Conservation (phyloP, 1,284 basidiomycete genomes). For the Sanghuangporus weigelae region DNA sequence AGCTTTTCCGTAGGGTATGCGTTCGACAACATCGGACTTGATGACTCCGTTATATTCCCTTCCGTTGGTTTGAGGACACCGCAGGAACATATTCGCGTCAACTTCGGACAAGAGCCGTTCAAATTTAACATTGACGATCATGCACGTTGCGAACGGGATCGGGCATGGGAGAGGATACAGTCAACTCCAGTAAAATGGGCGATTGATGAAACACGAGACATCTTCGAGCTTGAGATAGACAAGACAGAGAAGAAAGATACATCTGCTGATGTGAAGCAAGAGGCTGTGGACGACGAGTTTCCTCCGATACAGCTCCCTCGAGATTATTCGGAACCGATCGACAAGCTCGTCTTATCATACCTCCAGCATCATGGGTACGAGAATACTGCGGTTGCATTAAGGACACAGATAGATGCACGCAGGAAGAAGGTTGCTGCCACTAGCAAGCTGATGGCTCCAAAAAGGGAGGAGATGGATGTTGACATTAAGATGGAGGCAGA, state of each 20-base stretch:
- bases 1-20: slow-evolving; percentile 44
- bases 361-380: slow-evolving; percentile 77
- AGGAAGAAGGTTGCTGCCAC: slow-evolving; percentile 20
- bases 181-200: slow-evolving; percentile 38
- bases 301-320: slow-evolving; percentile 14
- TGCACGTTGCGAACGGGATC: slow-evolving; percentile 59
- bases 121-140: slow-evolving; percentile 83
- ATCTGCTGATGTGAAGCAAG: slow-evolving; percentile 19
- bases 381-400: slow-evolving; percentile 61
- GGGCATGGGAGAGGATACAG: slow-evolving; percentile 61
- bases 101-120: slow-evolving; percentile 85
- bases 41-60: slow-evolving; percentile 60
- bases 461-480: slow-evolving; percentile 9
- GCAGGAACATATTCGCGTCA: slow-evolving; percentile 69
- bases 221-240: slow-evolving; percentile 22
- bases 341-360: slow-evolving; percentile 73
- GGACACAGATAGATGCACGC: slow-evolving; percentile 36
- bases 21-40: slow-evolving; percentile 69
- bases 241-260: slow-evolving; percentile 24
- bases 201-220: slow-evolving; percentile 5
- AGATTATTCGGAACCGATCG: slow-evolving; percentile 38
- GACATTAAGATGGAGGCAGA: slow-evolving; percentile 24
- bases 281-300: slow-evolving; percentile 22
- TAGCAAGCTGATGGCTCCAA: slow-evolving; percentile 1
- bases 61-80: slow-evolving; percentile 81